Conservation (phyloP, 441 rosid genomes). For the Raphanus hybrid region DNA sequence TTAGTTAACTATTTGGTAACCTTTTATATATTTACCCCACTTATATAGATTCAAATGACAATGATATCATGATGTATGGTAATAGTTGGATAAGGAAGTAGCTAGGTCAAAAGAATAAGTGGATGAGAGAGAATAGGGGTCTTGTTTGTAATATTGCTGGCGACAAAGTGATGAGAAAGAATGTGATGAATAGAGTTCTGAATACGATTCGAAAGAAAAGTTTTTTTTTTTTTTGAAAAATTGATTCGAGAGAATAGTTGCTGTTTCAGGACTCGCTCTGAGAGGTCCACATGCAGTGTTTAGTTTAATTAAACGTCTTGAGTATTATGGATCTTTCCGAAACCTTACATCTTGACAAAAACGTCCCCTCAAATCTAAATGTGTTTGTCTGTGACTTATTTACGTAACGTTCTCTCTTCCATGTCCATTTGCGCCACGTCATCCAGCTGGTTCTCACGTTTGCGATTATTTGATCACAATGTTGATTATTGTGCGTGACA, state of each 20-base stretch:
- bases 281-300: constrained; percentile 41
- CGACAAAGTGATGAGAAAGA: constrained; percentile 26
- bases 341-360: constrained; percentile 41
- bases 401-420: constrained; percentile 40
- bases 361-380: constrained; percentile 13
- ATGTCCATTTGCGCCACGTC: constrained; percentile 37
- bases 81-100: constrained; percentile 35
- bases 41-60: background rate
- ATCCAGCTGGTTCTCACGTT: constrained; percentile 24
- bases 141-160: constrained; percentile 35
- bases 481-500: constrained; percentile 32
- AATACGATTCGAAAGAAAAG: constrained; percentile 26
- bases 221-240: background rate
- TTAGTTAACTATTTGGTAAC: background rate
- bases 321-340: constrained; percentile 35
- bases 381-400: constrained; percentile 38
- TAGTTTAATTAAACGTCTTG: constrained; percentile 24
- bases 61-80: background rate
- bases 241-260: constrained; percentile 37
- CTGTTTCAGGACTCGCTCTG: constrained; percentile 37
- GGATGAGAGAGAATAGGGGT: constrained; percentile 36
- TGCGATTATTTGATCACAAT: constrained; percentile 40
- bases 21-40: background rate
- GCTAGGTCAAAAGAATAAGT: constrained; percentile 33
- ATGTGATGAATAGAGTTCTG: constrained; percentile 34